These are phyloP conservation scores for Chlorella sp. DNA, from an alignment of 139 green algal genomes.

Conservation along the genomic window DNA sequence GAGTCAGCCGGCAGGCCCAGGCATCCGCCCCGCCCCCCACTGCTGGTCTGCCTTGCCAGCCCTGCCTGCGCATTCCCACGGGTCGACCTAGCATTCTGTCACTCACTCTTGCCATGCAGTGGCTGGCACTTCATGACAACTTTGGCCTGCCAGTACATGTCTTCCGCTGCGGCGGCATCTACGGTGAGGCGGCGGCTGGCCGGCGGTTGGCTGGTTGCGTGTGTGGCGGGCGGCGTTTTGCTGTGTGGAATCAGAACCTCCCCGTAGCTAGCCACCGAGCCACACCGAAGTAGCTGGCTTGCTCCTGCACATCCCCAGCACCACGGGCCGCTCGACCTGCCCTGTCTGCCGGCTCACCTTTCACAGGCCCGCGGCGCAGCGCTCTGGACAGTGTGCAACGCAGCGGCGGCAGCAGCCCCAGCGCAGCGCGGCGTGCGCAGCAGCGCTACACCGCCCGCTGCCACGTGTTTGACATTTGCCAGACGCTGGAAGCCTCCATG, in stretches of 20 bases:
- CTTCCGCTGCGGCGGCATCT: conserved; percentile 29
- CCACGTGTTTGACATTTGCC: conserved; percentile 83
- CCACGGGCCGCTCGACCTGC: neutral
- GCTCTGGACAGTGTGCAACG: conserved; percentile 49
- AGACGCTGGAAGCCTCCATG: conserved; percentile 69
- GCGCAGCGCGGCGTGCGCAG: conserved; percentile 33
- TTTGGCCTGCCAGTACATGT: conserved; percentile 33
- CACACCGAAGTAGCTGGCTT: neutral
- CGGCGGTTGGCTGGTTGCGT: neutral
- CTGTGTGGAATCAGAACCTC: conserved; percentile 24
- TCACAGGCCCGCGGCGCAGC: conserved; percentile 57
- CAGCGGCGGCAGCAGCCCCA: neutral
- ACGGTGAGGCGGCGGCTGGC: neutral
- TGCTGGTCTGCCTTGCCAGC: no score
- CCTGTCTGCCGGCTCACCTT: neutral
- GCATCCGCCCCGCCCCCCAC: no score
- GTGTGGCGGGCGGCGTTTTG: neutral
- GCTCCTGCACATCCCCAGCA: neutral
- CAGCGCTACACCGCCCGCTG: conserved; percentile 68
- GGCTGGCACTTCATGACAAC: conserved; percentile 53
- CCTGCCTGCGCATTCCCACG: no score
- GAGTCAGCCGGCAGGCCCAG: no score
- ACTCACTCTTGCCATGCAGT: conserved; percentile 19
- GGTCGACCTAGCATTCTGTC: no score
- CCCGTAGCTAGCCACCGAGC: neutral